Conservation (phyloP, 139 green algal genomes). For the Closterium sp. region DNA sequence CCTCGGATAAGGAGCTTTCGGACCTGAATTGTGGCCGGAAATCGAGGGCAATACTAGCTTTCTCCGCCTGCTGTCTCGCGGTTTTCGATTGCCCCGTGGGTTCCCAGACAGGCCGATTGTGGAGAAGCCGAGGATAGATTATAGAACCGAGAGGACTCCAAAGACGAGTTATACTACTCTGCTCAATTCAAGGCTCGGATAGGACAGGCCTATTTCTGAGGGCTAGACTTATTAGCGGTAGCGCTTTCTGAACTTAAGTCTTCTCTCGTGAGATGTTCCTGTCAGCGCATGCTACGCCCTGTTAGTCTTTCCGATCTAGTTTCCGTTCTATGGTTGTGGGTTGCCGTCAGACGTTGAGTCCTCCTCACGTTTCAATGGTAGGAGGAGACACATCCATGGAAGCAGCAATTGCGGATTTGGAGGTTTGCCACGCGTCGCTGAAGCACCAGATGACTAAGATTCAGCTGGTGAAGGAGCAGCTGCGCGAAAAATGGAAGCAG, state of each 20-base stretch:
- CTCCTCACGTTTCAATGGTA: neutral
- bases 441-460: neutral
- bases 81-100: neutral
- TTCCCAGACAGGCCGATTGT: neutral
- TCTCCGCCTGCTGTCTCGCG: neutral
- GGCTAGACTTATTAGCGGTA: neutral
- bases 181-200: neutral
- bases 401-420: neutral
- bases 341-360: neutral
- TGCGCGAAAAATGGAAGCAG: neutral
- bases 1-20: neutral
- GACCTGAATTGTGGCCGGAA: neutral
- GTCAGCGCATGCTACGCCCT: neutral
- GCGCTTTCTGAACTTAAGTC: neutral
- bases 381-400: neutral
- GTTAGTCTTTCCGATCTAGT: neutral
- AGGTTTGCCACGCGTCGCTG: neutral
- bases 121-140: neutral
- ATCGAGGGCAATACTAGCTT: neutral
- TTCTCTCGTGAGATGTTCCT: neutral
- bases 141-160: neutral
- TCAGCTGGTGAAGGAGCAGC: neutral
- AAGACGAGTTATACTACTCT: neutral
- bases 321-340: neutral
- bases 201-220: too few relatives aligned